phyloP scores from a whole-genome alignment of 192 early-diverging fungal genomes.

The Coemansia sp. region DNA sequence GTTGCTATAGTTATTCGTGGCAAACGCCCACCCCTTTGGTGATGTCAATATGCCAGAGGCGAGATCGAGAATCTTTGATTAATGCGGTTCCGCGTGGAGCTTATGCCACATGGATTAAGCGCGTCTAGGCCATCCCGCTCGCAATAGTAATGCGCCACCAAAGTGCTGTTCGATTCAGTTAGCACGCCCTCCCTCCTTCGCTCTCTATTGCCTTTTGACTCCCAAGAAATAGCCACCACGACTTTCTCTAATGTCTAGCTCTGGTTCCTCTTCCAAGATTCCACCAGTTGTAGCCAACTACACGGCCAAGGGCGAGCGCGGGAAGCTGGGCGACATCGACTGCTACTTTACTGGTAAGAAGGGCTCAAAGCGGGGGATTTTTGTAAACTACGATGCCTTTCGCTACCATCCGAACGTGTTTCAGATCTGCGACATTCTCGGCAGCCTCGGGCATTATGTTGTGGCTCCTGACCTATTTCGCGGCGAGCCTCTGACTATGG shows the following conservation, averaged over 20 bases:
- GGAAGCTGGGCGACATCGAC: slow-evolving; percentile 27
- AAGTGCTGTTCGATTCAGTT: no score
- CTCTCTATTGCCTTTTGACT: neutral
- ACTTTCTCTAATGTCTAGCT: slow-evolving; percentile 34
- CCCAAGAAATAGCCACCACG: neutral
- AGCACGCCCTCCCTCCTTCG: no score
- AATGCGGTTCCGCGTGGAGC: no score
- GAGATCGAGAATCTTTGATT: no score
- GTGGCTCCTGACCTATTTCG: slow-evolving; percentile 65
- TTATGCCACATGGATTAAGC: no score
- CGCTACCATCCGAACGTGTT: slow-evolving; percentile 59
- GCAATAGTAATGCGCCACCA: no score
- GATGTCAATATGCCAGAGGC: no score
- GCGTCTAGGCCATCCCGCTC: no score
- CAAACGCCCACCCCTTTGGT: no score
- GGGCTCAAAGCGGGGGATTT: slow-evolving; percentile 57
- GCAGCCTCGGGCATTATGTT: slow-evolving; percentile 56
- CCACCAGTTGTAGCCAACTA: slow-evolving; percentile 53
- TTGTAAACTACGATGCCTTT: slow-evolving; percentile 72
- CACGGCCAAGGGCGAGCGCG: slow-evolving; percentile 38
- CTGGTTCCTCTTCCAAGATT: slow-evolving; percentile 53
- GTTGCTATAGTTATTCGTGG: no score
- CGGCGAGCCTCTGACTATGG: slow-evolving; percentile 43
- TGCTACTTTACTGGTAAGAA: slow-evolving; percentile 45
- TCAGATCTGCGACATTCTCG: slow-evolving; percentile 64